These are phyloP conservation scores for Endoconidiophora laricicola DNA, from an alignment of 2,329 filamentous ascomycete species.

Conservation along the genomic window DNA sequence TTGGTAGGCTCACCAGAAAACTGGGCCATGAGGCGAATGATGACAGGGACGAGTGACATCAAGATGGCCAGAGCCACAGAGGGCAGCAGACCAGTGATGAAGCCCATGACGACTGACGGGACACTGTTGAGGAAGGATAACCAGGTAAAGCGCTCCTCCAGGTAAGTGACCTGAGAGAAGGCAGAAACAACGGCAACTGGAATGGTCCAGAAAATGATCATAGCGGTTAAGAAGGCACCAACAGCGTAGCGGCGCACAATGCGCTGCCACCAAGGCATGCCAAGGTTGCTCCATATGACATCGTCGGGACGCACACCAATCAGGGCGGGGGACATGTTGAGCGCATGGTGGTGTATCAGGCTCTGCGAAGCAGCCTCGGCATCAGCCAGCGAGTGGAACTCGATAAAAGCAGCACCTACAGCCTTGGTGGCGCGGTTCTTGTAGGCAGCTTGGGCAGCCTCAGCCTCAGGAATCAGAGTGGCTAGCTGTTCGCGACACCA, in stretches of 20 bases:
- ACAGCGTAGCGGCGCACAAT: conserved; percentile 55
- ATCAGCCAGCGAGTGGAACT: conserved; percentile 67
- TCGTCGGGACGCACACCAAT: conserved; percentile 70
- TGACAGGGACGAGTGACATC: conserved; percentile 69
- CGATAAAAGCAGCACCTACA: conserved; percentile 71
- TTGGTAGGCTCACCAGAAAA: conserved; percentile 64
- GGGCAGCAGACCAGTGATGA: conserved; percentile 73
- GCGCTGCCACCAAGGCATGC: conserved; percentile 73
- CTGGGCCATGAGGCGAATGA: conserved; percentile 59
- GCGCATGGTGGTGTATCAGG: conserved; percentile 67
- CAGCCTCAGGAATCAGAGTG: conserved; percentile 46
- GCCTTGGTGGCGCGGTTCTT: conserved; percentile 45
- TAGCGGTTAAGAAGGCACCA: conserved; percentile 51
- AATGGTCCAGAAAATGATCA: conserved; percentile 77
- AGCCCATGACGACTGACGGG: conserved; percentile 55
- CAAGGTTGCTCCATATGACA: conserved; percentile 74
- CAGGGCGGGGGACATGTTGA: conserved; percentile 75
- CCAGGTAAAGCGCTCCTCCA: conserved; percentile 51
- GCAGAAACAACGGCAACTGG: conserved; percentile 64
- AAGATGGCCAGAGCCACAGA: conserved; percentile 62
- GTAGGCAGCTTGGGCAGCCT: conserved; percentile 50
- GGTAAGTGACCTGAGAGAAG: conserved; percentile 66
- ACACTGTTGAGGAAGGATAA: conserved; percentile 56
- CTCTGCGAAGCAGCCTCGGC: conserved; percentile 80
- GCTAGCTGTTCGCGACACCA: conserved; percentile 49